These are phyloP conservation scores for Brettanomyces sp. DNA, from an alignment of 805 yeast species.

Conservation along the genomic window DNA sequence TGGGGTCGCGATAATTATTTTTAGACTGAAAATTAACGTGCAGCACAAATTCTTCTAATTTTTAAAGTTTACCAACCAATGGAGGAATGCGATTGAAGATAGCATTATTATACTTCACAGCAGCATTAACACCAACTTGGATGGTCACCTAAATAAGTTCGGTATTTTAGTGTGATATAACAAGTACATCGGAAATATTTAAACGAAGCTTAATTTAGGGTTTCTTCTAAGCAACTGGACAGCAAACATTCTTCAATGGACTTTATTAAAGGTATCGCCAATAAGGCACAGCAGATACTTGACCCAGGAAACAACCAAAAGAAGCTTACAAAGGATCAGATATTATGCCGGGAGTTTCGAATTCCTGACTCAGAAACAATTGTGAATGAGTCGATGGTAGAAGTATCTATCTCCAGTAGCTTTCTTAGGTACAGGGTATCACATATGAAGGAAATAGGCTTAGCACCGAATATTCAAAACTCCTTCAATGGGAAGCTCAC, in stretches of 20 bases:
- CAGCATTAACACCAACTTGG: too few species aligned
- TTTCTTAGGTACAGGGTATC: constrained; percentile 10
- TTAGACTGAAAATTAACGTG: too few species aligned
- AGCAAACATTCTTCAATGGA: constrained; percentile 28
- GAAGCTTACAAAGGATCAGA: constrained; percentile 57
- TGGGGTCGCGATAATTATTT: too few species aligned
- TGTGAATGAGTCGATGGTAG: constrained; percentile 60
- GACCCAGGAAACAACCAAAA: constrained; percentile 29
- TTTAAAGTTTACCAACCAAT: too few species aligned
- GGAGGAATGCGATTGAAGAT: too few species aligned
- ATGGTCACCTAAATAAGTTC: too few species aligned
- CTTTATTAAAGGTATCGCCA: constrained; percentile 38
- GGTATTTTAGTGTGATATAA: too few species aligned
- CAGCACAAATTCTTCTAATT: too few species aligned
- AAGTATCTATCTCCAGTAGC: constrained; percentile 31
- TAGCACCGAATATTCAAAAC: constrained; percentile 19
- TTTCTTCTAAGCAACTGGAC: too few species aligned
- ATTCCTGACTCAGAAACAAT: constrained; percentile 67
- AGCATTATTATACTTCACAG: too few species aligned
- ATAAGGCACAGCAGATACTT: constrained; percentile 37
- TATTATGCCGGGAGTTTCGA: constrained; percentile 54
- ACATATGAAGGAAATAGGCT: constrained; percentile 5
- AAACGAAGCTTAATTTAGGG: too few species aligned
- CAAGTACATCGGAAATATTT: too few species aligned
- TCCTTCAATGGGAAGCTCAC: constrained; percentile 46